Percentiles rank a stretch among this genome's conserved stretches.
Conservation (phyloP, 805 yeast species). For the Pichia insulana region DNA sequence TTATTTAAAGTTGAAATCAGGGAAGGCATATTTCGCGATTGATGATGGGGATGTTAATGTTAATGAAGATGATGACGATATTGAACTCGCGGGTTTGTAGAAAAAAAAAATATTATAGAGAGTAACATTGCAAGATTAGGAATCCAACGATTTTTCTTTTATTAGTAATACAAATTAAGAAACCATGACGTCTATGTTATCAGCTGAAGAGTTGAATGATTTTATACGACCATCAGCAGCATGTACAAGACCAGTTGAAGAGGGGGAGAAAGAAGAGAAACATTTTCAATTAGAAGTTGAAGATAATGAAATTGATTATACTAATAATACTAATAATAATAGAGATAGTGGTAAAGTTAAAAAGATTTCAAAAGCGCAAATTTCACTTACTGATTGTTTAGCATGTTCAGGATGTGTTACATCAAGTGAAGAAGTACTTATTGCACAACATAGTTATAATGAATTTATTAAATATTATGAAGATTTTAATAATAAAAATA, state of each 20-base stretch:
- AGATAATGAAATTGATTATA: conserved; percentile 43
- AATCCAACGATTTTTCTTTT: no score
- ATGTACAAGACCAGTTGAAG: conserved; percentile 75
- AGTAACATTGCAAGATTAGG: no score
- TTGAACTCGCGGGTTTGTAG: no score
- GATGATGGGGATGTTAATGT: no score
- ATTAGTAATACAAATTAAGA: not conserved
- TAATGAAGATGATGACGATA: no score
- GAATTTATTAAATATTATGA: conserved; percentile 59
- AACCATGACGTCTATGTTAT: conserved; percentile 75
- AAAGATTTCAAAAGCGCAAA: conserved; percentile 68
- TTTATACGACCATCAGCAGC: conserved; percentile 92
- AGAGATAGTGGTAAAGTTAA: conserved; percentile 31
- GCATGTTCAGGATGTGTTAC: conserved; percentile 98
- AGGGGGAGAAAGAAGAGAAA: conserved; percentile 26
- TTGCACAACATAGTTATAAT: conserved; percentile 82
- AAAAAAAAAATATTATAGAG: no score
- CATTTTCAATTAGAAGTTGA: conserved; percentile 36
- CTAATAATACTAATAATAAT: conserved; percentile 49
- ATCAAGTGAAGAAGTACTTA: conserved; percentile 89
- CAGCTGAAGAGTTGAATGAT: conserved; percentile 88
- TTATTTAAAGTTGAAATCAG: conserved; percentile 33
- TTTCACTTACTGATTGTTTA: conserved; percentile 83
- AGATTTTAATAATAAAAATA: conserved; percentile 23
- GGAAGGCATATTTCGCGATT: not conserved